Conservation (phyloP, 1,284 basidiomycete species). For the Leucoagaricus sp. region DNA sequence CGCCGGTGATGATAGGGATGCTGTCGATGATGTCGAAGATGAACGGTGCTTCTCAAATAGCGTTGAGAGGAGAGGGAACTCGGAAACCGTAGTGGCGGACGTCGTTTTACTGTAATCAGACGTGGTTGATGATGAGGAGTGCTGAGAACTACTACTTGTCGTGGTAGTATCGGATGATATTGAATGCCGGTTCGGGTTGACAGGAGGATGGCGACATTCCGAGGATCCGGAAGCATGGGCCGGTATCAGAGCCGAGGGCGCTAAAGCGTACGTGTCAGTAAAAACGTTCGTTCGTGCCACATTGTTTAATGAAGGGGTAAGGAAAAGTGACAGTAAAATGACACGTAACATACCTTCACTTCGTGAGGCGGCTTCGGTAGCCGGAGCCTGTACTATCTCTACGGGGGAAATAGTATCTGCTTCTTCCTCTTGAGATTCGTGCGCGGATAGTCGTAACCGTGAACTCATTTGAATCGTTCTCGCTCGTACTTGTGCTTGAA, state of each 20-base stretch:
- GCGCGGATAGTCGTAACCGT: neutral
- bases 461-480: neutral
- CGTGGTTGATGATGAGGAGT: neutral
- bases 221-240: neutral
- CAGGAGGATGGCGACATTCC: neutral
- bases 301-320: too few species aligned
- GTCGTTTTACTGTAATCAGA: slow-evolving; percentile 12
- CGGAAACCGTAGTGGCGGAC: slow-evolving; percentile 9
- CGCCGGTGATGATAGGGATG: neutral
- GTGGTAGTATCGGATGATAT: slow-evolving; percentile 22
- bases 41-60: neutral
- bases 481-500: slow-evolving; percentile 3
- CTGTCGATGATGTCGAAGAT: neutral
- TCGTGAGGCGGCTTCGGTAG: neutral
- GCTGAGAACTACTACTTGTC: slow-evolving; percentile 16
- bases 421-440: neutral
- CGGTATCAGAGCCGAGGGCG: neutral
- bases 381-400: too few species aligned
- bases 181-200: slow-evolving; percentile 20
- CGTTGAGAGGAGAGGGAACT: neutral
- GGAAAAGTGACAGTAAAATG: neutral
- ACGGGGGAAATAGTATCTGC: neutral
- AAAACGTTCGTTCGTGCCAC: too few species aligned
- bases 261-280: too few species aligned
- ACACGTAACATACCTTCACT: slow-evolving; percentile 4